phyloP scores from a whole-genome alignment of 371 early-diverging fungal genomes.

The Cokeromyces recurvatus region DNA sequence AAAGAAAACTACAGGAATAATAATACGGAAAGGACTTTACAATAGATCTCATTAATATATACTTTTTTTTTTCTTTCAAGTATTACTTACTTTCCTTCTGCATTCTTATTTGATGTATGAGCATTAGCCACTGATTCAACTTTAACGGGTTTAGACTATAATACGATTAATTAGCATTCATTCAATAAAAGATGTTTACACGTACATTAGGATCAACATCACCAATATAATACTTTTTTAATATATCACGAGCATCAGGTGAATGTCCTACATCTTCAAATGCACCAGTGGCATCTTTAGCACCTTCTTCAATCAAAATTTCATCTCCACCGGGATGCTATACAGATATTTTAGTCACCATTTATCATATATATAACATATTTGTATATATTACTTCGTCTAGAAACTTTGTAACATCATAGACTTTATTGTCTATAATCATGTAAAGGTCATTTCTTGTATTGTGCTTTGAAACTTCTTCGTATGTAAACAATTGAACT shows the following conservation, averaged over 20 bases:
- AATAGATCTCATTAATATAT: too few species aligned
- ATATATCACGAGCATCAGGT: constrained; percentile 83
- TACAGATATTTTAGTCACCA: too few species aligned
- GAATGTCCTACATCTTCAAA: constrained; percentile 97
- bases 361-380: not conserved
- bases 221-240: constrained; percentile 71
- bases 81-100: constrained; percentile 41
- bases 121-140: not conserved
- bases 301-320: constrained; percentile 73
- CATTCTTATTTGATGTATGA: constrained; percentile 3
- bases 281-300: constrained; percentile 86
- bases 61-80: too few species aligned
- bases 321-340: constrained; percentile 87
- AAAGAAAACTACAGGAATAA: constrained; percentile 28
- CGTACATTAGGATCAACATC: constrained; percentile 63
- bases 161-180: too few species aligned
- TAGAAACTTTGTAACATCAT: constrained; percentile 76
- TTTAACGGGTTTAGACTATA: constrained; percentile 22
- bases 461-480: constrained; percentile 59
- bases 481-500: constrained; percentile 39
- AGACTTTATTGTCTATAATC: constrained; percentile 76
- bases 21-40: constrained; percentile 34
- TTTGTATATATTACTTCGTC: constrained; percentile 61
- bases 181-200: too few species aligned
- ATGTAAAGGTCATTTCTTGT: constrained; percentile 58